phyloP scores from a whole-genome alignment of 2,329 filamentous ascomycete species.

The Neophaeococcomyces aloes region DNA sequence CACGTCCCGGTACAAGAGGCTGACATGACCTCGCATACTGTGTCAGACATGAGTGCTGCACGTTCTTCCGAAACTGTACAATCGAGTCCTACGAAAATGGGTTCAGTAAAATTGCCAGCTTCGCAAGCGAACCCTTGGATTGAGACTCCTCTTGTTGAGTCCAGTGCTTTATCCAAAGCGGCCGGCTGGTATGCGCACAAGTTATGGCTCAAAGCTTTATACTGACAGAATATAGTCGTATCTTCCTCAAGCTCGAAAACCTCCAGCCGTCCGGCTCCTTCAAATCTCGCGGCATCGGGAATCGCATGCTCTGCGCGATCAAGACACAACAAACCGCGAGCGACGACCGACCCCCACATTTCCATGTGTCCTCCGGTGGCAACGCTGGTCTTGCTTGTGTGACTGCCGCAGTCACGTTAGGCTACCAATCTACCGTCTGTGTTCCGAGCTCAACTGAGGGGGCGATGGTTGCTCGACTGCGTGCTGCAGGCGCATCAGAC shows the following conservation, averaged over 20 bases:
- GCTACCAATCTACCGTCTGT: constrained; percentile 60
- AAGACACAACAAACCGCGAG: constrained; percentile 29
- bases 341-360: constrained; percentile 46
- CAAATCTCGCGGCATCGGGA: constrained; percentile 48
- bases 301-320: constrained; percentile 37
- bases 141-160: constrained; percentile 31
- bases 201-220: neutral
- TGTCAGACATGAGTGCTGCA: neutral
- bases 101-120: constrained; percentile 2
- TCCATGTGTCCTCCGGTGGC: constrained; percentile 70
- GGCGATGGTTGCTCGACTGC: constrained; percentile 61
- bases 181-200: constrained; percentile 27
- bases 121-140: constrained; percentile 26
- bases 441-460: constrained; percentile 55
- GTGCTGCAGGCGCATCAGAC: constrained; percentile 51
- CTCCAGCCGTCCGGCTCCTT: constrained; percentile 76
- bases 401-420: constrained; percentile 55
- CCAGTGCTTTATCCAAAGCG: constrained; percentile 26
- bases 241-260: constrained; percentile 77
- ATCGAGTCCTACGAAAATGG: constrained; percentile 1
- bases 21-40: neutral
- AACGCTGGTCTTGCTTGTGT: constrained; percentile 77
- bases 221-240: constrained; percentile 20
- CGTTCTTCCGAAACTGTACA: neutral
- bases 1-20: neutral